Conservation (phyloP, 129 eudicot genomes). For the Tagetes erecta region DNA sequence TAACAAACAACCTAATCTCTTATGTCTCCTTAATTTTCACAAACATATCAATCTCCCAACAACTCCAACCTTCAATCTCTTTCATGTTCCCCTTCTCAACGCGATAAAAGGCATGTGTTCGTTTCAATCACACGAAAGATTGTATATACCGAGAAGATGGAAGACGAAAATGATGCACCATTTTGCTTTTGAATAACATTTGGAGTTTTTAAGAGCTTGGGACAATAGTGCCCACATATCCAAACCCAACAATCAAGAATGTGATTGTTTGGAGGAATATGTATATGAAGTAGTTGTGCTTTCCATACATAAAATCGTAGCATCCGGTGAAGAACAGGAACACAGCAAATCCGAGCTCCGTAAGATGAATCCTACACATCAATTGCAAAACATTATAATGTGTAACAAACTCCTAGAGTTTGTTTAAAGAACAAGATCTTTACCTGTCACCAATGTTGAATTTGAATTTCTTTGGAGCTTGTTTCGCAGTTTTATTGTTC, state of each 20-base stretch:
- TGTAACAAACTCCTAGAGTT: background rate
- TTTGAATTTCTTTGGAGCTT: slow-evolving; percentile 47
- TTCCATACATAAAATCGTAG: slow-evolving; percentile 82
- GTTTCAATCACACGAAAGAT: slow-evolving; percentile 45
- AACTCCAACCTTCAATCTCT: slow-evolving; percentile 20
- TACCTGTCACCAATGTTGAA: slow-evolving; percentile 84
- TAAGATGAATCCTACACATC: slow-evolving; percentile 59
- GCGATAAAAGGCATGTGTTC: background rate
- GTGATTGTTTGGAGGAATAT: slow-evolving; percentile 91
- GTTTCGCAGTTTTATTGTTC: slow-evolving; percentile 64
- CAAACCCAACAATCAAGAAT: slow-evolving; percentile 84
- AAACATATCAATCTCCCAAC: slow-evolving; percentile 33
- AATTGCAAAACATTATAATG: background rate
- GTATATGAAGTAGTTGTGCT: slow-evolving; percentile 83
- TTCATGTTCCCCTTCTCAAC: slow-evolving; percentile 30
- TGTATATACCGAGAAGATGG: slow-evolving; percentile 42
- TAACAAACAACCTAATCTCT: slow-evolving; percentile 42
- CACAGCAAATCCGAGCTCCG: slow-evolving; percentile 78
- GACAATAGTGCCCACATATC: slow-evolving; percentile 92
- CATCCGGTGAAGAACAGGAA: slow-evolving; percentile 91
- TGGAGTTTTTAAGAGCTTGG: slow-evolving; percentile 44
- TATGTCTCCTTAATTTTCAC: slow-evolving; percentile 34
- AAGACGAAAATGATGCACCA: slow-evolving; percentile 25
- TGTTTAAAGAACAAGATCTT: slow-evolving; percentile 4
- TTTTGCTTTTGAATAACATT: slow-evolving; percentile 1